Base-by-base conservation (phyloP, 352 stramenopile genomes). In the Globisporangium abappressorium region DNA sequence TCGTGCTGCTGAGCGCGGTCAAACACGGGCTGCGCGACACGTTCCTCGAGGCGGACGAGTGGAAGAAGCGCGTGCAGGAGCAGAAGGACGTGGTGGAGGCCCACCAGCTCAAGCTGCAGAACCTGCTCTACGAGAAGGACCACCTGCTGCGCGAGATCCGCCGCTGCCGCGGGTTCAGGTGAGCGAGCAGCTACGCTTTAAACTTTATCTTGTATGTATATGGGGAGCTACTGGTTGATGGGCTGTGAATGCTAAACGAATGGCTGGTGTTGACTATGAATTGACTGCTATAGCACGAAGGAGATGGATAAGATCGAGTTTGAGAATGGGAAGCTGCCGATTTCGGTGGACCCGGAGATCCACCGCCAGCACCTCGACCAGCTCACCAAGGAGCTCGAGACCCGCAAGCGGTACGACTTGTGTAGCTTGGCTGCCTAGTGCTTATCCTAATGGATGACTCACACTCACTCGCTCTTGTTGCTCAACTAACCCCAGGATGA, bases 221-320 rank as follows among this genome's bases (percentile, higher is more conserved):
- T 28, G 20, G 9, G 20, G n/a, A 41, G 14, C 28, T 60, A 26
- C 8, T 22, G 41, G 2, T 11, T 49, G 41, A n/a, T 20, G 14
- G 41, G 11, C 18, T 49, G 6, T 49, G 41, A 8, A 22, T 49
- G 18, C 15, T 49, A 18, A 49, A n/a, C 41, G 15, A 22, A 49
- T 22, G 41, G 41, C 41, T 49, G 41, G 26, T 59, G 18, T 59
- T 26, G 18, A 5, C 28, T 68, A 12, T 55, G 36, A 2, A 24
- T 20, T 20, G 22, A 26, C 12, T 43, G 22, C 38, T n/a, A 62
- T 65, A 82, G 74, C 49, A 91, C 80, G 15, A 92, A 88, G 58
- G 86, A 92, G 68, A 87, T 94, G 82, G 84, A 94, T 69, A 79
- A 84, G 69, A 94, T 94, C 69, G 75, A 89, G 71, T 92, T 92